A percentile compares a stretch with the other conserved stretches of the same genome.
phyloP scores from a whole-genome alignment of 352 stramenopile species.

The Phytophthora constricta region DNA sequence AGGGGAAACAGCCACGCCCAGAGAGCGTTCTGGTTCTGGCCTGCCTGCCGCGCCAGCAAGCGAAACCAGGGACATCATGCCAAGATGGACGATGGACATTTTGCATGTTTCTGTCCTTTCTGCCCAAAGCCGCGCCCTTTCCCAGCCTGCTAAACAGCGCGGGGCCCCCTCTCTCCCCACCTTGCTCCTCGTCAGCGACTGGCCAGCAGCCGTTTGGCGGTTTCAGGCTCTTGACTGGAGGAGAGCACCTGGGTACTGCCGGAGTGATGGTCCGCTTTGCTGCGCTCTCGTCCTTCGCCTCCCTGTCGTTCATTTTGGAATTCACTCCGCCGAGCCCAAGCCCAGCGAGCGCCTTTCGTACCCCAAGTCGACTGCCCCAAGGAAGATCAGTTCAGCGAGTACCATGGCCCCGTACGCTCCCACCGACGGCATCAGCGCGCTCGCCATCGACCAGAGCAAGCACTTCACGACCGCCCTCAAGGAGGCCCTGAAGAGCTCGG shows the following conservation, averaged over 20 bases:
- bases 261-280: too few relatives aligned
- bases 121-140: not conserved
- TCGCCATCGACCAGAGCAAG: slow-evolving; percentile 91
- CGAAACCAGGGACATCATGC: not conserved
- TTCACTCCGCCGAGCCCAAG: slow-evolving; percentile 64
- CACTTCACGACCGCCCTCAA: slow-evolving; percentile 88
- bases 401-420: slow-evolving; percentile 87
- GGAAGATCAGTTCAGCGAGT: slow-evolving; percentile 38
- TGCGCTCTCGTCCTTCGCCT: too few relatives aligned
- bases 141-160: not conserved
- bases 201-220: slow-evolving; percentile 32
- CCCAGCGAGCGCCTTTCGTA: slow-evolving; percentile 43
- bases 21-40: not conserved
- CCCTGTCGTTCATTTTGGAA: slow-evolving; percentile 72
- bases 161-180: too few relatives aligned
- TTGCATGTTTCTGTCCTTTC: too few relatives aligned
- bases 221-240: slow-evolving; percentile 41
- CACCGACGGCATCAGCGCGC: slow-evolving; percentile 82
- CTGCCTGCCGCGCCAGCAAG: not conserved
- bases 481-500: slow-evolving; percentile 73
- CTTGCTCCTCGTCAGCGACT: too few relatives aligned
- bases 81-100: too few relatives aligned
- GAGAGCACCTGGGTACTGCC: too few relatives aligned
- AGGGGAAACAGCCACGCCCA: too few relatives aligned
- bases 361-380: slow-evolving; percentile 31